Percentiles rank a stretch among this genome's conserved stretches.
phyloP scores from a whole-genome alignment of 2,329 filamentous ascomycete genomes.

The Aspergillus sp. region DNA sequence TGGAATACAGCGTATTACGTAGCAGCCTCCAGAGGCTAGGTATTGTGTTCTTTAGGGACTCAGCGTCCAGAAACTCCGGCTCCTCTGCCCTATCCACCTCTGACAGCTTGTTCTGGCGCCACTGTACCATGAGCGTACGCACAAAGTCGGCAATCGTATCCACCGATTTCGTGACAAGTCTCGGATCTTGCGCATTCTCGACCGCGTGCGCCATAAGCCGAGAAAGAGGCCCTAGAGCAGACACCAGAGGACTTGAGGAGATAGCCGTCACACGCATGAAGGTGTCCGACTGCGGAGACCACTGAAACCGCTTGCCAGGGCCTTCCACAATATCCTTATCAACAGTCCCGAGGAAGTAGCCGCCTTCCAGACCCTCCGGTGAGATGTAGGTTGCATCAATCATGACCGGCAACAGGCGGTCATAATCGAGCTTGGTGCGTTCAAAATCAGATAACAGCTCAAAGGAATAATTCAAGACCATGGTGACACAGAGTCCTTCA shows the following conservation, averaged over 20 bases:
- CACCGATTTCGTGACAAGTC: slow-evolving; percentile 41
- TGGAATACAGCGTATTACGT: slow-evolving; percentile 71
- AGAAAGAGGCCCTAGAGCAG: slow-evolving; percentile 62
- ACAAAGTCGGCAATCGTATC: slow-evolving; percentile 69
- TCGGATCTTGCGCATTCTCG: slow-evolving; percentile 53
- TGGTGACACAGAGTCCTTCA: slow-evolving; percentile 56
- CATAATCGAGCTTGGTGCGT: slow-evolving; percentile 61
- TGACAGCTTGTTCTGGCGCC: slow-evolving; percentile 73
- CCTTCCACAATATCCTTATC: slow-evolving; percentile 64
- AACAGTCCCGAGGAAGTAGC: slow-evolving; percentile 70
- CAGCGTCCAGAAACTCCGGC: slow-evolving; percentile 58
- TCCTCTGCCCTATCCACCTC: slow-evolving; percentile 70
- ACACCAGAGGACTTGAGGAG: slow-evolving; percentile 56
- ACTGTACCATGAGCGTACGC: slow-evolving; percentile 65
- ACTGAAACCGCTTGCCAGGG: slow-evolving; percentile 59
- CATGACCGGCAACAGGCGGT: slow-evolving; percentile 68
- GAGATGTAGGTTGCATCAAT: slow-evolving; percentile 67
- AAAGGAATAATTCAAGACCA: slow-evolving; percentile 76
- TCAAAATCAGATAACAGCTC: slow-evolving; percentile 65
- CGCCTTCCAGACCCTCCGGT: slow-evolving; percentile 71
- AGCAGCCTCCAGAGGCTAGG: slow-evolving; percentile 73
- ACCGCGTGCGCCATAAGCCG: slow-evolving; percentile 62
- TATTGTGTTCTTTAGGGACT: slow-evolving; percentile 66
- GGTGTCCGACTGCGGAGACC: slow-evolving; percentile 60
- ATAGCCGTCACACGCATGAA: slow-evolving; percentile 58